Evolutionary conservation across 805 yeast species (phyloP), one percentile per base, ranked within the genome.

Genomic region (Monosporozyma aerobia): DNA sequence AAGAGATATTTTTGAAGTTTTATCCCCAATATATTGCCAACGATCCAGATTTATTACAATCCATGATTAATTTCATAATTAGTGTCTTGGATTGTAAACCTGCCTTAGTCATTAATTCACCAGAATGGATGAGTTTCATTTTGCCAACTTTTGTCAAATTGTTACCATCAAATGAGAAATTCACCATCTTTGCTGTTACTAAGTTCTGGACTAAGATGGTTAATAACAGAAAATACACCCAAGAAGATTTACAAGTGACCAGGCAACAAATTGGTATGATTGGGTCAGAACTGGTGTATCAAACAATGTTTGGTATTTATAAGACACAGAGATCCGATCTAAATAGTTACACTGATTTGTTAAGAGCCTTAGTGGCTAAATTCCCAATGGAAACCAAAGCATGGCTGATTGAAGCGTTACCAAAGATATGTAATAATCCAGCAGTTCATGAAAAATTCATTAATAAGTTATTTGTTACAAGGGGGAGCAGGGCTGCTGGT

Each of bases 401-500:
- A 3, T 81, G 88, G 87, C 49, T 81, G 55, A 53, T 57, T 43
- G 53, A 53, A 2, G 57, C 55, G 1, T 47, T 68, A 32, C 69
- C 69, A 11, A 60, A 56, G 40, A 14, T 69, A 59, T 32, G 63
- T 48, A 59, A 64, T 62, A 52, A 65, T 56, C 46, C 58, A 67
- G 37, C 59, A 47, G 33, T 64, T 57, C 71, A 74, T 50, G 79
- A 75, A 8, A 58, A 72, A 5, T 78, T 83, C 49, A 63, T 81
- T 22, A 80, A 77, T 56, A 82, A 81, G 61, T 58, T 85, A 32
- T 61, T 80, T 65, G 54, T 82, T 1, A 83, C 89, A 0, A 75
- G 89, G 60, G 90, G 90, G 2, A 79, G 79, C 43, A 71, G 88
- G 57, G 76, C 76, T 41, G 82, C 84, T 2, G 76, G 79, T 49